phyloP scores from a whole-genome alignment of 495 filamentous ascomycete species.

The Hypomontagnella submonticulosa region DNA sequence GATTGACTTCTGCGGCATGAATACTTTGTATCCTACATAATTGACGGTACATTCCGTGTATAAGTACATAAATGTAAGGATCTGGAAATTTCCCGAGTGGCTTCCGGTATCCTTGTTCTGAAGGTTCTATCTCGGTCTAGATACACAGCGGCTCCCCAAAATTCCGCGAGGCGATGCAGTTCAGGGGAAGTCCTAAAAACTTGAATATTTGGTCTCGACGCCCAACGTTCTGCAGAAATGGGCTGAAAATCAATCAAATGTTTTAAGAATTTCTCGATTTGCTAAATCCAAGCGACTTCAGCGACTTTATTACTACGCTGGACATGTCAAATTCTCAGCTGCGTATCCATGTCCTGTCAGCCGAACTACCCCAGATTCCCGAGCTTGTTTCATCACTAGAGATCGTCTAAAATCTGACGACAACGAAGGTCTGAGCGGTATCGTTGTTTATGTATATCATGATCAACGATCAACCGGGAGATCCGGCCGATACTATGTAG shows the following conservation, averaged over 20 bases:
- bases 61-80: constrained; percentile 8
- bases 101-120: constrained; percentile 2
- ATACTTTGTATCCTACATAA: not conserved
- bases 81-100: constrained; percentile 2
- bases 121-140: not conserved
- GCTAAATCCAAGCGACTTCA: no score
- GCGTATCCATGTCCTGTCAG: not conserved
- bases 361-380: constrained; percentile 22
- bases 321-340: not conserved
- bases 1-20: not conserved
- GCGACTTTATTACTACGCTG: not conserved
- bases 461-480: not conserved
- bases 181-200: no score
- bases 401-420: constrained; percentile 28
- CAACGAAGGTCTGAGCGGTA: constrained; percentile 11
- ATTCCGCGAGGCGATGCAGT: not conserved
- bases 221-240: not conserved
- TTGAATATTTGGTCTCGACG: not conserved
- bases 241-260: not conserved
- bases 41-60: constrained; percentile 10
- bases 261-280: not conserved
- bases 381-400: constrained; percentile 23
- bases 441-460: not conserved
- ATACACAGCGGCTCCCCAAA: not conserved
- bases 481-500: constrained; percentile 16